A percentile compares a stretch with the other conserved stretches of the same genome.
phyloP scores from a whole-genome alignment of 148 eudicot species.

The Camellia japonica region DNA sequence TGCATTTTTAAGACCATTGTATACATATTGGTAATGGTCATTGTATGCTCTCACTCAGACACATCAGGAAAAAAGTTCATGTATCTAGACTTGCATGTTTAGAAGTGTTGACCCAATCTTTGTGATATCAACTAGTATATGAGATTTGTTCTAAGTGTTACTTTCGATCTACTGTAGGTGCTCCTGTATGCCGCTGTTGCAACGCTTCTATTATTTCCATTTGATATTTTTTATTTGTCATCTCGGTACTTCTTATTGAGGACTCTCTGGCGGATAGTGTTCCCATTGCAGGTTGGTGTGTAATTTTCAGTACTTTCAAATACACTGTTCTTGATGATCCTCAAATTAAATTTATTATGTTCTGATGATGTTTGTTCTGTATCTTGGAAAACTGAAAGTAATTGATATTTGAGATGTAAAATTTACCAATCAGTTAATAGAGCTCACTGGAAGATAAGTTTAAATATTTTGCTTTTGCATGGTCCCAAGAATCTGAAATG shows the following conservation, averaged over 20 bases:
- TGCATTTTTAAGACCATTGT: too few species aligned
- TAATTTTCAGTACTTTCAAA: constrained; percentile 1
- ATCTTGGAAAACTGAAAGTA: neutral
- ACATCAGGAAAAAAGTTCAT: neutral
- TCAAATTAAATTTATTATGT: neutral
- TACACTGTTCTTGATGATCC: neutral
- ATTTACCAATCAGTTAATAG: neutral
- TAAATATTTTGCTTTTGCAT: neutral
- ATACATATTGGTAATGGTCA: too few species aligned
- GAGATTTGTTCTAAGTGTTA: neutral
- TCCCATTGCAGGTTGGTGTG: constrained; percentile 92
- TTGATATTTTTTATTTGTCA: constrained; percentile 85
- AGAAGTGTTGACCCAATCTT: neutral
- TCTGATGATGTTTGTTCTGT: neutral
- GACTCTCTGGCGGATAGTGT: constrained; percentile 91
- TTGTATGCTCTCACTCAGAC: neutral
- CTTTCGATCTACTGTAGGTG: constrained; percentile 58
- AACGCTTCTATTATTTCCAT: constrained; percentile 78
- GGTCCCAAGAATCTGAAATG: neutral
- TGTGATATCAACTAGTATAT: neutral
- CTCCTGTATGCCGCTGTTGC: constrained; percentile 71
- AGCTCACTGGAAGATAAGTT: neutral
- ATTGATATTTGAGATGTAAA: neutral
- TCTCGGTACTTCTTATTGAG: constrained; percentile 81
- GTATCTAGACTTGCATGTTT: neutral